Evolutionary conservation across 495 filamentous ascomycete species (phyloP).

Genomic region (Thermothielavioides terrestris): DNA sequence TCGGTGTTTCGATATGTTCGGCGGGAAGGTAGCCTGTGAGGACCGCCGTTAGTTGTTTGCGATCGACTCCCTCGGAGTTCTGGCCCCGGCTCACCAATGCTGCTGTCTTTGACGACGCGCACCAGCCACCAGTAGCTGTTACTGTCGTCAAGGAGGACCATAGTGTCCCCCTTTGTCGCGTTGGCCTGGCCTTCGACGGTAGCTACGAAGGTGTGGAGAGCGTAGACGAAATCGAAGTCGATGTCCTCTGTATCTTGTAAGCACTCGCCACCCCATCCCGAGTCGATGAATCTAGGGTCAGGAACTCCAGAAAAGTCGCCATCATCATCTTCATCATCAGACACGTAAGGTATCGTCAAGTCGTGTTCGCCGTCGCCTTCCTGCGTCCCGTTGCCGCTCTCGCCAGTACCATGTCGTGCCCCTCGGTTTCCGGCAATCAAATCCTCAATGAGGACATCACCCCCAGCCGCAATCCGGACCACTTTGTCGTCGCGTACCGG

Average conservation of each 20-base stretch:
- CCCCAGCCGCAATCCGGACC: too few species aligned
- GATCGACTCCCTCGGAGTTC: not conserved
- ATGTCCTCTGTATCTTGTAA: constrained; percentile 89
- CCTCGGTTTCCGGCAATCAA: not conserved
- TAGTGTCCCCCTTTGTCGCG: constrained; percentile 95
- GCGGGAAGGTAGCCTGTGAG: constrained; percentile 81
- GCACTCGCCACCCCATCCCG: constrained; percentile 66
- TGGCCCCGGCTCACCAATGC: constrained; percentile 61
- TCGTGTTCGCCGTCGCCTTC: constrained; percentile 13
- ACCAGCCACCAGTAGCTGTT: constrained; percentile 99
- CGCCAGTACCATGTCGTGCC: constrained; percentile 7
- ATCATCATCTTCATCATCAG: constrained; percentile 36
- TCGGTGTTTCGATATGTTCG: constrained; percentile 98
- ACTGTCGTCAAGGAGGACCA: constrained; percentile 99
- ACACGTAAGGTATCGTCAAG: constrained; percentile 29
- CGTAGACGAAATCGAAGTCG: constrained; percentile 99
- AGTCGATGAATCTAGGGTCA: constrained; percentile 53
- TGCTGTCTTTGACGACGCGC: constrained; percentile 90
- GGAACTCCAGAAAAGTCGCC: constrained; percentile 35
- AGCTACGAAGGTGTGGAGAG: constrained; percentile 92
- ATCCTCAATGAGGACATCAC: not conserved
- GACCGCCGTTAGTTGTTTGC: constrained; percentile 12
- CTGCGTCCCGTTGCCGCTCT: too few species aligned
- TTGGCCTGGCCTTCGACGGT: constrained; percentile 98
- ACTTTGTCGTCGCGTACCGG: too few species aligned